Conservation (phyloP, 106 monocot genomes). For the Dactylorhiza incarnata region DNA sequence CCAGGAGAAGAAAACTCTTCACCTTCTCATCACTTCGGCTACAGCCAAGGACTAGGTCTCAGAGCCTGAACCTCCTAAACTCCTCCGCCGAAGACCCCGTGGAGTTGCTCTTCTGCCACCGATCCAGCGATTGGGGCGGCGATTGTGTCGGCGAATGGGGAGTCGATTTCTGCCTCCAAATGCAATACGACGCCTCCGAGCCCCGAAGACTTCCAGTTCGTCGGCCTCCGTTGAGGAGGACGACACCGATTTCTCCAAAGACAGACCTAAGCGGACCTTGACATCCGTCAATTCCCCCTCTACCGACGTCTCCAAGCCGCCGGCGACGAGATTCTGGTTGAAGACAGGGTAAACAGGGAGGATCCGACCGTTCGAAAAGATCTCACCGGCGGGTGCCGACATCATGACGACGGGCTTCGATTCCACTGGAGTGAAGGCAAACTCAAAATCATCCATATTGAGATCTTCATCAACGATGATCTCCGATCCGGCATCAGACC, state of each 20-base stretch:
- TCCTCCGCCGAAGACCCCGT: slow-evolving; percentile 12
- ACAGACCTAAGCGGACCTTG: slow-evolving; percentile 5
- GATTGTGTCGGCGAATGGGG: no score
- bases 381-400: slow-evolving; percentile 21
- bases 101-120: slow-evolving; percentile 42
- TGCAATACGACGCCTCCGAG: slow-evolving; percentile 18
- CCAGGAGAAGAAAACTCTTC: no score
- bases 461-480: slow-evolving; percentile 4
- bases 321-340: slow-evolving; percentile 2
- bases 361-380: slow-evolving; percentile 42
- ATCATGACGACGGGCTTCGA: background rate
- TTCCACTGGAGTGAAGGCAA: slow-evolving; percentile 11
- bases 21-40: slow-evolving; percentile 80
- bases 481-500: background rate
- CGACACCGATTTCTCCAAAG: no score
- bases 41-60: slow-evolving; percentile 39
- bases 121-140: slow-evolving; percentile 15
- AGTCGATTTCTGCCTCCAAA: slow-evolving; percentile 18
- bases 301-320: background rate
- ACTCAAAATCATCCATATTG: slow-evolving; percentile 32
- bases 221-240: no score
- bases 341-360: slow-evolving; percentile 42
- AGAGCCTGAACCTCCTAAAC: slow-evolving; percentile 25
- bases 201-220: slow-evolving; percentile 1
- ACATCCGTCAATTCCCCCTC: background rate